Percentiles rank a stretch among this genome's conserved stretches.
Conservation (phyloP, 805 yeast species). For the Zygoascus bituminiphila region DNA sequence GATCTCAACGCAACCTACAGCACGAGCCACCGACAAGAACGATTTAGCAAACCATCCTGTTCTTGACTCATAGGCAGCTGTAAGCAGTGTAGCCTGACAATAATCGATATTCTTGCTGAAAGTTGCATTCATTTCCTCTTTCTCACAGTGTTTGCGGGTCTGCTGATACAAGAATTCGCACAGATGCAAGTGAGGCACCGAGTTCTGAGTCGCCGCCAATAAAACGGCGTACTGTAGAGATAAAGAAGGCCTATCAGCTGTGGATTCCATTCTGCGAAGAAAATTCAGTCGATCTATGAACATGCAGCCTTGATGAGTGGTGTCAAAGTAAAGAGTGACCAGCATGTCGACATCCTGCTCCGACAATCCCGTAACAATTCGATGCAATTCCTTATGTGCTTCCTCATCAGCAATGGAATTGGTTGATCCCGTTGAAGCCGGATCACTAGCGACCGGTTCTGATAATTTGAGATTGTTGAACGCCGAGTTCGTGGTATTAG, state of each 20-base stretch:
- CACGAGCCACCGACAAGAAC: conserved; percentile 26
- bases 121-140: not conserved
- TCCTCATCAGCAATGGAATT: not conserved
- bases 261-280: not conserved
- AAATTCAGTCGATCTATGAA: not conserved
- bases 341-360: not conserved
- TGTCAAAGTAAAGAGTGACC: not conserved
- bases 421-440: not conserved
- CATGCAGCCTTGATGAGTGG: not conserved
- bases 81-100: conserved; percentile 22
- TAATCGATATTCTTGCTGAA: conserved; percentile 13
- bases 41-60: conserved; percentile 24
- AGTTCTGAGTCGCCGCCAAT: conserved; percentile 20
- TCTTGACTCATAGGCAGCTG: conserved; percentile 20
- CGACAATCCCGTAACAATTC: not conserved
- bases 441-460: not conserved
- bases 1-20: conserved; percentile 21
- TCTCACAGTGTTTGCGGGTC: not conserved
- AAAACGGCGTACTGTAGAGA: conserved; percentile 23
- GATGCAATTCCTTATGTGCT: not conserved
- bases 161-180: not conserved
- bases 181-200: not conserved
- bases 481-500: not conserved
- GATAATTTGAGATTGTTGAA: not conserved
- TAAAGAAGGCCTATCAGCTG: not conserved